Percentiles rank a stretch among this genome's conserved stretches.
These are phyloP conservation scores for Trichoderma asperelloides DNA, from an alignment of 495 filamentous ascomycete genomes.

Conservation along the genomic window DNA sequence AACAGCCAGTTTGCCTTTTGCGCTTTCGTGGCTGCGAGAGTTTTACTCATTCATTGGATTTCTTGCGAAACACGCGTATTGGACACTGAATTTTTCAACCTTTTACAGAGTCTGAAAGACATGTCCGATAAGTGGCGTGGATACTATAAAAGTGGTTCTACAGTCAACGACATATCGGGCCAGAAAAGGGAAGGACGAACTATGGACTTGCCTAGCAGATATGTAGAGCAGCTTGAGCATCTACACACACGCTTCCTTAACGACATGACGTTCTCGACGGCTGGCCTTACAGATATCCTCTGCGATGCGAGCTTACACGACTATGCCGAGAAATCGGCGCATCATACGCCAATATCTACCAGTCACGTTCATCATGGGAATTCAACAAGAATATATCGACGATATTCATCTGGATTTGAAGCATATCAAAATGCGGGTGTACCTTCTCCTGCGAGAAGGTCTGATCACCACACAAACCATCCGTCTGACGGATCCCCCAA, in stretches of 20 bases:
- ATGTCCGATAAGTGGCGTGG: not conserved
- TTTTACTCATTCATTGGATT: constrained; percentile 20
- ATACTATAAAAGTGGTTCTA: not conserved
- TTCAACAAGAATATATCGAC: not conserved
- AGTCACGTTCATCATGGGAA: not conserved
- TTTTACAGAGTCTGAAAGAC: not conserved
- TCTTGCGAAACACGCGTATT: not conserved
- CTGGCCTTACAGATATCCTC: not conserved
- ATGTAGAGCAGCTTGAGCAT: not conserved
- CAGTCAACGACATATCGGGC: not conserved
- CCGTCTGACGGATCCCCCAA: not conserved
- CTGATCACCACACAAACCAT: constrained; percentile 10
- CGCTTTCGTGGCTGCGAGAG: constrained; percentile 28
- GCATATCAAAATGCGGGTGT: constrained; percentile 16
- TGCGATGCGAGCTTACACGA: not conserved
- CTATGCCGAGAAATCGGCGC: not conserved
- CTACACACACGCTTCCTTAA: not conserved
- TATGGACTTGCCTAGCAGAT: not conserved
- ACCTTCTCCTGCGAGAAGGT: constrained; percentile 7
- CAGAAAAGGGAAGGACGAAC: not conserved
- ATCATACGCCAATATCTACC: not conserved
- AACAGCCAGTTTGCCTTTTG: constrained; percentile 32
- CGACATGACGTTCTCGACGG: not conserved
- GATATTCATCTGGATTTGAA: constrained; percentile 6
- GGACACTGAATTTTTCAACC: not conserved